Conservation (phyloP, 345 rosid species). For the Euphorbia pulcherrima region DNA sequence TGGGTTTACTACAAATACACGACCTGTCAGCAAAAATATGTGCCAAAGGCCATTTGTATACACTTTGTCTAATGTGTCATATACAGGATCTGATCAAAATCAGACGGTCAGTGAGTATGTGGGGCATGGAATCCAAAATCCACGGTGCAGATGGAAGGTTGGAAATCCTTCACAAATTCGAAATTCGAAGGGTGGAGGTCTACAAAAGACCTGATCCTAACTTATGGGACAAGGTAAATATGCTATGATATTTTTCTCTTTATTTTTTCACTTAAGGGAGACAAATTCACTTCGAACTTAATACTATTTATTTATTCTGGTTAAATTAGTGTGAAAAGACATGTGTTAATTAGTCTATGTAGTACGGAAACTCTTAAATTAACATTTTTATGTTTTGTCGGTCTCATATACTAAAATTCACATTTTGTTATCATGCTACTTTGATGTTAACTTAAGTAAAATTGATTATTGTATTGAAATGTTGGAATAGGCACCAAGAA, state of each 20-base stretch:
- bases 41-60: slow-evolving; percentile 59
- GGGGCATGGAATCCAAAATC: slow-evolving; percentile 15
- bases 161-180: slow-evolving; percentile 30
- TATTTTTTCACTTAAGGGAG: neutral
- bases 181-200: slow-evolving; percentile 34
- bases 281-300: no score
- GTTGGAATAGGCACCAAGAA: slow-evolving; percentile 45
- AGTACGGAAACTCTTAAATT: no score
- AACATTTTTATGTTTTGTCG: no score
- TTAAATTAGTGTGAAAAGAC: no score
- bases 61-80: slow-evolving; percentile 36
- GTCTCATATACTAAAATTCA: no score
- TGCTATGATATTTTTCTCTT: no score
- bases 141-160: slow-evolving; percentile 44
- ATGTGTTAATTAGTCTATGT: no score
- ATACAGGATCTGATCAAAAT: slow-evolving; percentile 8
- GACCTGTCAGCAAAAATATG: slow-evolving; percentile 27
- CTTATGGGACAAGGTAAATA: slow-evolving; percentile 51
- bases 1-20: slow-evolving; percentile 53
- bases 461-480: neutral
- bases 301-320: no score
- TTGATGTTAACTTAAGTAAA: neutral
- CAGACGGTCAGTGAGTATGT: slow-evolving; percentile 47
- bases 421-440: no score
- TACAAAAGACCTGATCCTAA: slow-evolving; percentile 40